Conservation (phyloP, 805 yeast genomes). For the Kuraishia capsulata region DNA sequence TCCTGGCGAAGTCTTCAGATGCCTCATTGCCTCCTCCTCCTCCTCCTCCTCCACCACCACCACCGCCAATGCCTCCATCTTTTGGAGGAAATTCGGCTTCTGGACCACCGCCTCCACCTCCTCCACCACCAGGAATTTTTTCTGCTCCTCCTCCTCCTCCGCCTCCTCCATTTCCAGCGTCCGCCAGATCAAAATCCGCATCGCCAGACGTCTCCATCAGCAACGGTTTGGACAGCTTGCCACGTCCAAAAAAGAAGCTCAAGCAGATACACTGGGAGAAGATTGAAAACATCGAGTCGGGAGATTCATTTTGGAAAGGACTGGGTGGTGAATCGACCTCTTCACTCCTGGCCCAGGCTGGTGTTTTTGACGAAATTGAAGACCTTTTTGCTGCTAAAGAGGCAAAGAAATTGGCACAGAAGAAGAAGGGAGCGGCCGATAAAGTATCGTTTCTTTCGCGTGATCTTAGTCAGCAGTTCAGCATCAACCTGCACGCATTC, state of each 20-base stretch:
- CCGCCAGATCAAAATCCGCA: slow-evolving; percentile 3
- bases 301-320: slow-evolving; percentile 79
- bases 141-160: slow-evolving; percentile 23
- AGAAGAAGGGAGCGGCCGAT: slow-evolving; percentile 35
- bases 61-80: slow-evolving; percentile 23
- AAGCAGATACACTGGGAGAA: slow-evolving; percentile 98
- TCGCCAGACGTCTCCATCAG: slow-evolving; percentile 14
- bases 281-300: slow-evolving; percentile 55
- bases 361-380: slow-evolving; percentile 79
- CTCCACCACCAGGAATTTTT: too few relatives aligned
- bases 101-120: slow-evolving; percentile 19
- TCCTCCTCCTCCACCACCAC: slow-evolving; percentile 19
- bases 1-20: slow-evolving; percentile 14
- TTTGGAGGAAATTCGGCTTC: slow-evolving; percentile 4
- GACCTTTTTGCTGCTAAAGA: slow-evolving; percentile 82
- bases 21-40: slow-evolving; percentile 3
- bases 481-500: slow-evolving; percentile 82
- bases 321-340: slow-evolving; percentile 50
- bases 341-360: slow-evolving; percentile 60
- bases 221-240: slow-evolving; percentile 35
- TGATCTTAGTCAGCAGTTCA: slow-evolving; percentile 90
- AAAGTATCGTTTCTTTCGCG: slow-evolving; percentile 68
- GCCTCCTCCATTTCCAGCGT: slow-evolving; percentile 10
- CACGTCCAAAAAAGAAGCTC: slow-evolving; percentile 66
- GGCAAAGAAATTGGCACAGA: slow-evolving; percentile 37